Evolutionary conservation across 345 rosid species (phyloP), one percentile per base, ranked within the genome.

Genomic region (Nasturtium officinale): DNA sequence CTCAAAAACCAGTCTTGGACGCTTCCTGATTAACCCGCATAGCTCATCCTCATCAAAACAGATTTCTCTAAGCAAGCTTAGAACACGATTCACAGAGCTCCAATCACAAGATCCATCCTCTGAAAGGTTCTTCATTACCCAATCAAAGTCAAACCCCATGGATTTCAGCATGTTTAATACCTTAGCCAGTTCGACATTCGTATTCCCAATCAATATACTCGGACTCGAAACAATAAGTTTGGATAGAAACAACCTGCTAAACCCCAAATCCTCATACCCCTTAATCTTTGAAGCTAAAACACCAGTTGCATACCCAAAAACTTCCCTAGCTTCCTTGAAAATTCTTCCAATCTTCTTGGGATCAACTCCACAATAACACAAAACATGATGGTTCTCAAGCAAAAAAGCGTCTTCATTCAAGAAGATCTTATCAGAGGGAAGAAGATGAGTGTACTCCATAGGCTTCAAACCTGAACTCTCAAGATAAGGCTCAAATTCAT

Each of bases 401-500:
- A 90, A 77, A 21, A 79, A 61, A 28, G 29, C 76, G 56, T 93
- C 98, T 54, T 93, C 94, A 53, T 72, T 69, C 83, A 90, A 82
- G 63, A 84, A 90, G 57, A 84, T 72, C 79, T 80, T 73, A 65
- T 82, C 82, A 43, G 59, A 70, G 0, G 87, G 94, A 68, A 93
- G 87, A 5, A 87, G 47, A 68, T 71, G 76, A 62, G 32, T 20
- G 56, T 76, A 86, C 75, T 90, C 96, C 0, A 25, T 18, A 30
- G 85, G 91, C 15, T 80, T 60, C 55, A 93, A 53, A 67, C 98
- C 98, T 29, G 85, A 64, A 58, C 97, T 89, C 88, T 93, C 94
- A 17, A 87, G 87, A 79, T 89, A 93, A 59, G 96, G 96, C 81
- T 93, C 96, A 12, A 87, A 93, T 69, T 93, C 98, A 60, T 93